phyloP scores from a whole-genome alignment of 805 yeast genomes.

The Wickerhamomyces sydowiorum region DNA sequence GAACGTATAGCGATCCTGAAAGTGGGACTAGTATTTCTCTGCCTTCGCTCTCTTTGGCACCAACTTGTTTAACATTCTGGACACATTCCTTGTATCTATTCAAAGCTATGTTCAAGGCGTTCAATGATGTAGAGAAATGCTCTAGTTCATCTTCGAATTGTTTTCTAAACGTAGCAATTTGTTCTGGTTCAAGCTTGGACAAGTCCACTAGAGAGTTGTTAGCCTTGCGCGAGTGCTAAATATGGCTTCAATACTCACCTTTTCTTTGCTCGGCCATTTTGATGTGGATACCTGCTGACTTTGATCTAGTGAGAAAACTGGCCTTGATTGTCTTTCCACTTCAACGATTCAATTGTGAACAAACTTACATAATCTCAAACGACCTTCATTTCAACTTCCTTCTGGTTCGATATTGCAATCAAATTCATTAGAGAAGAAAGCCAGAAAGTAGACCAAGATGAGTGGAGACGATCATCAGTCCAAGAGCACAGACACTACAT shows the following conservation, averaged over 20 bases:
- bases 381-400: too few relatives aligned
- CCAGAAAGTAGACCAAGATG: too few relatives aligned
- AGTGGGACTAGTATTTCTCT: slow-evolving; percentile 74
- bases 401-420: background rate
- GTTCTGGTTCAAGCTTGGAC: slow-evolving; percentile 71
- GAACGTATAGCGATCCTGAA: slow-evolving; percentile 83
- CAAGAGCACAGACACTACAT: slow-evolving; percentile 45
- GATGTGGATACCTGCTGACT: too few relatives aligned
- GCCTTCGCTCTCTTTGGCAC: slow-evolving; percentile 33
- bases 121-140: slow-evolving; percentile 77
- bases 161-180: slow-evolving; percentile 74
- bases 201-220: slow-evolving; percentile 47
- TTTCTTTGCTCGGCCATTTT: slow-evolving; percentile 9
- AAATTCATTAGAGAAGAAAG: too few relatives aligned
- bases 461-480: slow-evolving; percentile 10
- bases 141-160: slow-evolving; percentile 81
- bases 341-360: too few relatives aligned
- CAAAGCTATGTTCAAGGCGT: slow-evolving; percentile 79
- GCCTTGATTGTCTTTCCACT: too few relatives aligned
- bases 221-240: too few relatives aligned
- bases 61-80: slow-evolving; percentile 54
- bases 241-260: slow-evolving; percentile 1
- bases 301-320: too few relatives aligned
- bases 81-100: slow-evolving; percentile 78
- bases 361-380: too few relatives aligned